Percentiles rank a stretch among this genome's conserved stretches.
These are phyloP conservation scores for Hibiscus syriacus DNA, from an alignment of 345 rosid species.

Conservation along the genomic window DNA sequence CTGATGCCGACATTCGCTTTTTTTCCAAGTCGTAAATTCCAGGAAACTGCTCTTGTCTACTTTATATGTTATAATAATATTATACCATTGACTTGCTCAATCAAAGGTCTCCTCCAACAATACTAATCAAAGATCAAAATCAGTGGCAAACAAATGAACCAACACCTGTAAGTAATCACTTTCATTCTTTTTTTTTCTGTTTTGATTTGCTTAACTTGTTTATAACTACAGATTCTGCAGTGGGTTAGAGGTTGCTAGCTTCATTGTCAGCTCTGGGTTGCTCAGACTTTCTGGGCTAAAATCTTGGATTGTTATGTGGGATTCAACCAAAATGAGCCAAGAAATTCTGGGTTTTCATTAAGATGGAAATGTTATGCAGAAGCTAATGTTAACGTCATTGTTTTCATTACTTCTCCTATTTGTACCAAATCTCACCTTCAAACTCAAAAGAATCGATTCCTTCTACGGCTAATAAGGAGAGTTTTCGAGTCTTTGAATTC, in stretches of 20 bases:
- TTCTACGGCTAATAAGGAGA: slow-evolving; percentile 15
- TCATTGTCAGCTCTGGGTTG: slow-evolving; percentile 40
- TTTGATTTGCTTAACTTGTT: not conserved
- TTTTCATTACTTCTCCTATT: slow-evolving; percentile 30
- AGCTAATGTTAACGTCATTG: slow-evolving; percentile 19
- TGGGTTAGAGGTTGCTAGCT: slow-evolving; percentile 37
- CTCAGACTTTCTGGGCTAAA: slow-evolving; percentile 26
- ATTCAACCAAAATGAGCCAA: slow-evolving; percentile 1
- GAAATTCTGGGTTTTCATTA: slow-evolving; percentile 8
- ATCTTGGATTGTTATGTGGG: slow-evolving; percentile 20
- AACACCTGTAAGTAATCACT: slow-evolving; percentile 5
- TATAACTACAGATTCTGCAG: slow-evolving; percentile 27
- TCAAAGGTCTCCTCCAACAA: not conserved
- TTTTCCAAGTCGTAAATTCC: not conserved
- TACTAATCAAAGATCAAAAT: not conserved
- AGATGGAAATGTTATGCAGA: slow-evolving; percentile 9
- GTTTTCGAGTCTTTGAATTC: slow-evolving; percentile 26
- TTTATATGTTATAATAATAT: not conserved
- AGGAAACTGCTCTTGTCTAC: not conserved
- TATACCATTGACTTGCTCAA: not conserved
- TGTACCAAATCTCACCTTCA: slow-evolving; percentile 10
- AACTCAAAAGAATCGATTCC: slow-evolving; percentile 20
- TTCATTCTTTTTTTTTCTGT: not conserved
- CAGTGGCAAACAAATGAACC: slow-evolving; percentile 7
- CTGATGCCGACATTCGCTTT: not conserved